Evolutionary conservation across 352 stramenopile genomes (phyloP), one percentile per base, ranked within the genome.

Genomic region (Phytophthora nicotianae): DNA sequence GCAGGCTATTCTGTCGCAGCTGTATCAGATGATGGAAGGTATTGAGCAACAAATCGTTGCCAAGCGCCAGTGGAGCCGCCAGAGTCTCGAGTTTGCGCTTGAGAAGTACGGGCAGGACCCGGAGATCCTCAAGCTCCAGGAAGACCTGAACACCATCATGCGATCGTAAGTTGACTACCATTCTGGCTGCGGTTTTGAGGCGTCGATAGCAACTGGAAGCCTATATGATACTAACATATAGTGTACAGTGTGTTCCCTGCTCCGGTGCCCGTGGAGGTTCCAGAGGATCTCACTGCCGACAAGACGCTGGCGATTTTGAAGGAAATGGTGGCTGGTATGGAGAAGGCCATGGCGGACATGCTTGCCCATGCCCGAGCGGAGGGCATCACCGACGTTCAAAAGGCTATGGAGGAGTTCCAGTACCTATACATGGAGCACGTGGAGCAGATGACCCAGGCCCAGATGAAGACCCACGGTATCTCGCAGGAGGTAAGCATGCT

Each of bases 361-460:
- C 75, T 95, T 52, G 54, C 61, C 5, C 81, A 95, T 45, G 86
- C 86, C 17, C 72, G 76, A 38, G 60, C 68, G 32, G 83, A 93
- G 26, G 86, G 86, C 16, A 92, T 95, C 48, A 89, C 75, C 41
- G 81, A 95, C 58, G 72, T 69, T 2, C 50, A 55, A 41, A 80
- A 86, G 47, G 84, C 83, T 17, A 88, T 93, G 81, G 74, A 90
- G 35, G 84, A 91, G 50, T 93, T 90, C 64, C 81, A 90, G 73
- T 62, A 79, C 62, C 57, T 93, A 65, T 93, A 89, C 51, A 50
- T 93, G 17, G 84, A 91, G 54, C 82, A 91, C 45, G 79, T 91
- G 2, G 72, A 93, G 71, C 74, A 87, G 62, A 65, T 90, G 69
- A 88, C 79, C 27, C 71, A 78, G n/a, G 50, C 77, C 27, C 63